phyloP scores from a whole-genome alignment of 768 basidiomycete genomes.

The Chlorophyllum brunneum region DNA sequence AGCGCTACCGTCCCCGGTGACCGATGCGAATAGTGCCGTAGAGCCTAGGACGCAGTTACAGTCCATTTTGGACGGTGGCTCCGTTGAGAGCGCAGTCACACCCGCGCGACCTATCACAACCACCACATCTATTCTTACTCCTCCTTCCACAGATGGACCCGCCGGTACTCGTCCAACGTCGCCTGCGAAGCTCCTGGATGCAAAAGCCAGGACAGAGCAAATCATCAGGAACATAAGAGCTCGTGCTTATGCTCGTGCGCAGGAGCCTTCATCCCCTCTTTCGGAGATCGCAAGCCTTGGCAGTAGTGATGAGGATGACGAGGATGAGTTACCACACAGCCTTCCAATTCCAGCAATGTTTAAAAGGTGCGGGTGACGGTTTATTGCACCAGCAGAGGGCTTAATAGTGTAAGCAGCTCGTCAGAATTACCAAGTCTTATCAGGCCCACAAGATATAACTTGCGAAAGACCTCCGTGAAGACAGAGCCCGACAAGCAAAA shows the following conservation, averaged over 20 bases:
- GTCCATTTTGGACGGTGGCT: neutral
- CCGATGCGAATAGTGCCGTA: slow-evolving; percentile 1
- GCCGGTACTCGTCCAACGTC: slow-evolving; percentile 12
- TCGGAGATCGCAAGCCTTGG: slow-evolving; percentile 40
- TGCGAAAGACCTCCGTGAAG: neutral
- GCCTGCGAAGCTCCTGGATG: slow-evolving; percentile 24
- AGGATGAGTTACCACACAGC: neutral
- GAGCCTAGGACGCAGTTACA: neutral
- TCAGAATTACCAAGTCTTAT: neutral
- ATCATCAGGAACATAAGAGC: slow-evolving; percentile 66
- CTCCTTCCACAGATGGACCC: slow-evolving; percentile 20
- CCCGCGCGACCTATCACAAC: slow-evolving; percentile 2
- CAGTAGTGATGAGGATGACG: slow-evolving; percentile 46
- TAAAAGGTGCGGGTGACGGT: neutral
- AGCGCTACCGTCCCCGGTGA: slow-evolving; percentile 18
- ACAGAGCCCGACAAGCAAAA: neutral
- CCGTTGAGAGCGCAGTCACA: slow-evolving; percentile 1
- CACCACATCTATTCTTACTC: slow-evolving; percentile 16
- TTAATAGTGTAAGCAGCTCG: neutral
- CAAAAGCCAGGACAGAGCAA: slow-evolving; percentile 44
- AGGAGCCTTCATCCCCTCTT: slow-evolving; percentile 30
- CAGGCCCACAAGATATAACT: slow-evolving; percentile 2
- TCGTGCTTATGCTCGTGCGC: slow-evolving; percentile 45
- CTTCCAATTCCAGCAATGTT: neutral
- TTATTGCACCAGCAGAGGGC: neutral